Evolutionary conservation across 2,329 filamentous ascomycete genomes (phyloP).

Genomic region (Sarocladium oryzae): DNA sequence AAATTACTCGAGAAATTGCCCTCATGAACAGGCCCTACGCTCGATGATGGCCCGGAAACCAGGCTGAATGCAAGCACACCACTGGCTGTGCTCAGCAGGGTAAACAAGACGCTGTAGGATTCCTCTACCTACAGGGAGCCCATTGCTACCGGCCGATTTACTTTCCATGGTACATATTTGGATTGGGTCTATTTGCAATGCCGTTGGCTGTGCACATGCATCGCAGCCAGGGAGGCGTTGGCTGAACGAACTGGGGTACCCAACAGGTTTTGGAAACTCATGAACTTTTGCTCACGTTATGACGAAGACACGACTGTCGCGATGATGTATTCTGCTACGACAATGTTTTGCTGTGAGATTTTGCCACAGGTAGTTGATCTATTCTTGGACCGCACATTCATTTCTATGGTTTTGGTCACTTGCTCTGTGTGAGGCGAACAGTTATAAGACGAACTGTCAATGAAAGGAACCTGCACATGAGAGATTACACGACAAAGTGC

Average conservation of each 20-base stretch:
- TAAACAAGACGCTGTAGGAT: too few relatives aligned
- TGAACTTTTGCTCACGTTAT: neutral
- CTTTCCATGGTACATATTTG: constrained; percentile 1
- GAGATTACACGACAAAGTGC: too few relatives aligned
- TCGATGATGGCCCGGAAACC: constrained; percentile 35
- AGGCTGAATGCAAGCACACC: too few relatives aligned
- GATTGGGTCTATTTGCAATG: neutral
- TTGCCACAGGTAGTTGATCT: neutral
- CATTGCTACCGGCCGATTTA: too few relatives aligned
- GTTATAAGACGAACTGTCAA: too few relatives aligned
- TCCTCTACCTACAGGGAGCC: too few relatives aligned
- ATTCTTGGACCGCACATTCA: neutral
- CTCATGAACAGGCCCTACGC: constrained; percentile 94
- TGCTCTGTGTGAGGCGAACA: too few relatives aligned
- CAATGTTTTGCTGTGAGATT: neutral
- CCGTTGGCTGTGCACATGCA: neutral
- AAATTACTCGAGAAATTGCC: constrained; percentile 83
- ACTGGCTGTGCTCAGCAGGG: too few relatives aligned
- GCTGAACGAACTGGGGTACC: neutral
- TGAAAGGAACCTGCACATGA: too few relatives aligned
- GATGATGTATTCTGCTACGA: neutral
- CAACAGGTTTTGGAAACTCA: neutral
- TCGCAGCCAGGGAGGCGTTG: neutral
- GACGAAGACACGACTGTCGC: neutral
- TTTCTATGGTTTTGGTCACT: neutral